A percentile compares a stretch with the other conserved stretches of the same genome.
Conservation (phyloP, 2,329 filamentous ascomycete genomes). For the Fusarium sp. region DNA sequence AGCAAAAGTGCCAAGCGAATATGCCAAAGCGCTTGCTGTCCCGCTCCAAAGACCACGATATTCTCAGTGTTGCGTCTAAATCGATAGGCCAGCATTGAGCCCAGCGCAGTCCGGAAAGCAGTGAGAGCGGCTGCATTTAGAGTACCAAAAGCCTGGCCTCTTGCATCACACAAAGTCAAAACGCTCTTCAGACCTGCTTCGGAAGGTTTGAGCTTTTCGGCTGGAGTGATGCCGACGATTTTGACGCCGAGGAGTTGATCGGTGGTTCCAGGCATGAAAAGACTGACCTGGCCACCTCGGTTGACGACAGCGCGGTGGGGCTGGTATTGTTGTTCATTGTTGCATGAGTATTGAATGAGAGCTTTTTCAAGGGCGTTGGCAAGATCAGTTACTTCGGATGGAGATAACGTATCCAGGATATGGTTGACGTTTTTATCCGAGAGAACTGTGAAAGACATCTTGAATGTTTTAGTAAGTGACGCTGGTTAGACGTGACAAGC, state of each 20-base stretch:
- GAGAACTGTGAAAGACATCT: constrained; percentile 47
- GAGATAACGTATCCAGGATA: constrained; percentile 36
- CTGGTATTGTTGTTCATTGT: constrained; percentile 71
- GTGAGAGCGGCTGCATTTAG: constrained; percentile 78
- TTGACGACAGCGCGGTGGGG: constrained; percentile 72
- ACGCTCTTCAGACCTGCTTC: constrained; percentile 57
- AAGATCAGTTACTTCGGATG: constrained; percentile 34
- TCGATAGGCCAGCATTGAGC: constrained; percentile 70
- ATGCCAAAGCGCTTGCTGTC: constrained; percentile 80
- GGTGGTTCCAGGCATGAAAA: constrained; percentile 76
- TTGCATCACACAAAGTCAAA: constrained; percentile 69
- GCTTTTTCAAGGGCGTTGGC: constrained; percentile 36
- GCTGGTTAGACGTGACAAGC: too few species aligned
- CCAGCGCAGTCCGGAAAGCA: constrained; percentile 76
- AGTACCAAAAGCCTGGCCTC: constrained; percentile 70
- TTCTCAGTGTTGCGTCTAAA: constrained; percentile 54
- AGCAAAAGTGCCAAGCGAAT: constrained; percentile 74
- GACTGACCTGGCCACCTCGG: constrained; percentile 71
- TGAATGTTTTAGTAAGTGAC: fast-evolving
- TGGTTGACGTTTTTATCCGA: constrained; percentile 43
- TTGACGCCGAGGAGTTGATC: constrained; percentile 73
- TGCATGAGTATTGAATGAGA: constrained; percentile 67
- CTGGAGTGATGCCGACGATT: constrained; percentile 62
- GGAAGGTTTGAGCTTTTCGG: constrained; percentile 10
- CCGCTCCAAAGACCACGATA: constrained; percentile 76